Conservation (phyloP, 441 rosid genomes). For the Arabidopsis hybrid region DNA sequence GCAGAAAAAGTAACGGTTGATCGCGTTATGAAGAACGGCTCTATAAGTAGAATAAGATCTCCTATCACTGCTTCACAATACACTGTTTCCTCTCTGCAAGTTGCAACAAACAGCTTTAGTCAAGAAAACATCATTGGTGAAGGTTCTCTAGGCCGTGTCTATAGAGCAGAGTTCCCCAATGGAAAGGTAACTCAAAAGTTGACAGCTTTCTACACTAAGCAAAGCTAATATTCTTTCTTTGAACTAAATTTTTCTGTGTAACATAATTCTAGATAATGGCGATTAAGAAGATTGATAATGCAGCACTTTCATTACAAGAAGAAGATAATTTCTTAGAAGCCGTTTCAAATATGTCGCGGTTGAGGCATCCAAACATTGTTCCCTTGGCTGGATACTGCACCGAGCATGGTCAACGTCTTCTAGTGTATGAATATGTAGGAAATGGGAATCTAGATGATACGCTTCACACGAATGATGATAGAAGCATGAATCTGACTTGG, state of each 20-base stretch:
- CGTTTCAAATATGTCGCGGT: constrained; percentile 85
- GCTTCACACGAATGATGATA: constrained; percentile 80
- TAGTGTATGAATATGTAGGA: constrained; percentile 75
- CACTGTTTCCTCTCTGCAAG: constrained; percentile 86
- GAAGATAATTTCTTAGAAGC: constrained; percentile 95
- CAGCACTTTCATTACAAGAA: constrained; percentile 87
- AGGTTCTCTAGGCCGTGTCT: constrained; percentile 98
- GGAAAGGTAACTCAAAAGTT: constrained; percentile 68
- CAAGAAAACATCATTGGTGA: constrained; percentile 93
- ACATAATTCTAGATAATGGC: constrained; percentile 67
- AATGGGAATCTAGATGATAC: constrained; percentile 83
- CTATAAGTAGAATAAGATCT: constrained; percentile 73
- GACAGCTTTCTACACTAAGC: background rate
- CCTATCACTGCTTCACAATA: constrained; percentile 84
- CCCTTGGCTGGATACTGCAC: constrained; percentile 84
- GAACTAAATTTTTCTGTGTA: constrained; percentile 21
- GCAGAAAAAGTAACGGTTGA: constrained; percentile 72
- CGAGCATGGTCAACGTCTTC: constrained; percentile 95
- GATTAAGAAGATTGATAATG: constrained; percentile 90
- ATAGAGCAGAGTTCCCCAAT: constrained; percentile 81
- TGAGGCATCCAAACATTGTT: constrained; percentile 92
- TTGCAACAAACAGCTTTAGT: constrained; percentile 89
- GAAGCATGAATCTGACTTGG: constrained; percentile 76
- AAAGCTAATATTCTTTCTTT: background rate
- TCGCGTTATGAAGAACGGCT: constrained; percentile 71